Conservation (phyloP, 2,329 filamentous ascomycete species). For the Paraconiothyrium brasiliense region DNA sequence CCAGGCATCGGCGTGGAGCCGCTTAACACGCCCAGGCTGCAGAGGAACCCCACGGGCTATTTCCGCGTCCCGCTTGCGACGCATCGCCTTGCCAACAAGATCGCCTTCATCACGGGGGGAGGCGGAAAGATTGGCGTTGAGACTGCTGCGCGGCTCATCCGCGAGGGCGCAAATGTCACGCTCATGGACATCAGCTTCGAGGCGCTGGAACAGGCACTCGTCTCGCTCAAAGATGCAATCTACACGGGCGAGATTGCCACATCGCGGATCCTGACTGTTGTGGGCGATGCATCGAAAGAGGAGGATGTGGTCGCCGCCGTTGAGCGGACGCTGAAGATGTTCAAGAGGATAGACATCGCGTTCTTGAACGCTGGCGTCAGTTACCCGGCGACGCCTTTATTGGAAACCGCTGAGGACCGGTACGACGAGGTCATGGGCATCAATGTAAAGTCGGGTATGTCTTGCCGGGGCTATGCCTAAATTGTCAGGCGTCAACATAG, state of each 20-base stretch:
- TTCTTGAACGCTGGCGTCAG: slow-evolving; percentile 41
- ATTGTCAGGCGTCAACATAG: background rate
- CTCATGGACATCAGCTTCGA: slow-evolving; percentile 47
- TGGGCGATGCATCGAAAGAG: slow-evolving; percentile 48
- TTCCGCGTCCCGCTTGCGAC: slow-evolving; percentile 38
- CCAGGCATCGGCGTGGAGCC: slow-evolving; percentile 15
- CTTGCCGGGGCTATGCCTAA: background rate
- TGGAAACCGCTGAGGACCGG: slow-evolving; percentile 49
- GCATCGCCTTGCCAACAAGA: slow-evolving; percentile 42
- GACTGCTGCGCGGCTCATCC: slow-evolving; percentile 46
- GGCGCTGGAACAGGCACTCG: slow-evolving; percentile 37
- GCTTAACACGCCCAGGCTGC: slow-evolving; percentile 38
- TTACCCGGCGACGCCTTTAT: slow-evolving; percentile 40
- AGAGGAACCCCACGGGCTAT: slow-evolving; percentile 14
- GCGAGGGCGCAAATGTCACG: slow-evolving; percentile 50
- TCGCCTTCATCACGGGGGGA: slow-evolving; percentile 46
- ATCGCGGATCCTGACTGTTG: slow-evolving; percentile 41
- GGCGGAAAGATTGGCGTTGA: slow-evolving; percentile 47
- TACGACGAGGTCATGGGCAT: slow-evolving; percentile 50
- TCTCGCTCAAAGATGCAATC: slow-evolving; percentile 38
- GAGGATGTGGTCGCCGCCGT: slow-evolving; percentile 37
- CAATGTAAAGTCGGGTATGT: slow-evolving; percentile 51
- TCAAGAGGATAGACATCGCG: slow-evolving; percentile 39
- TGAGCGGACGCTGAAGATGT: slow-evolving; percentile 37
- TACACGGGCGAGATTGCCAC: slow-evolving; percentile 37